Evolutionary conservation across 345 rosid genomes (phyloP).

Genomic region (Crucihimalaya himalaica): DNA sequence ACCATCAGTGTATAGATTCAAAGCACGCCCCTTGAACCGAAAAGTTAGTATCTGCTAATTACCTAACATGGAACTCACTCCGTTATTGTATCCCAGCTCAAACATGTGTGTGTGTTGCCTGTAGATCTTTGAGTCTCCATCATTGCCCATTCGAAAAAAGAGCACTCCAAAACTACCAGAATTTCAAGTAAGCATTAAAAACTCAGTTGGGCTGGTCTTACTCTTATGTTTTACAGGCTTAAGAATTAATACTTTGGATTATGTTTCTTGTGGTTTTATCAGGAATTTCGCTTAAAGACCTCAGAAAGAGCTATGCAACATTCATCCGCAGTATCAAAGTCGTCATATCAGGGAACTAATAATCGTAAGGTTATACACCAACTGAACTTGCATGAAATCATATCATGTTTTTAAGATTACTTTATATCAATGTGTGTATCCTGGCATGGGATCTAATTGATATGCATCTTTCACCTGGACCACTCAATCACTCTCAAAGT

Average conservation of each 20-base stretch:
- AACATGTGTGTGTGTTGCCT: slow-evolving; percentile 34
- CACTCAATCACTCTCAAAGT: neutral
- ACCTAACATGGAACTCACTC: slow-evolving; percentile 9
- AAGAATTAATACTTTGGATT: slow-evolving; percentile 18
- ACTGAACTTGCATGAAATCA: slow-evolving; percentile 1
- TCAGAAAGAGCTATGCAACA: slow-evolving; percentile 87
- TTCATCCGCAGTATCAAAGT: slow-evolving; percentile 49
- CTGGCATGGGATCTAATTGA: neutral
- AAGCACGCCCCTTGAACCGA: slow-evolving; percentile 93
- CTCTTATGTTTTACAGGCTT: neutral
- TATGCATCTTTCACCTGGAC: slow-evolving; percentile 2
- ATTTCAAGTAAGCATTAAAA: slow-evolving; percentile 65
- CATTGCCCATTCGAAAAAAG: slow-evolving; percentile 72
- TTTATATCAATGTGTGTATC: slow-evolving; percentile 3
- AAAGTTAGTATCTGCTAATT: slow-evolving; percentile 57
- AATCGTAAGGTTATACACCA: slow-evolving; percentile 57
- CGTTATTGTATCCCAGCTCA: slow-evolving; percentile 9
- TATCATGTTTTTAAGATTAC: neutral
- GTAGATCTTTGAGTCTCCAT: slow-evolving; percentile 89
- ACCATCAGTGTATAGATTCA: slow-evolving; percentile 57
- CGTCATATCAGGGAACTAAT: slow-evolving; percentile 42
- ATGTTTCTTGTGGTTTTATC: slow-evolving; percentile 33
- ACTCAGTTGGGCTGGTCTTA: slow-evolving; percentile 4
- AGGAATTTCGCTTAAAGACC: slow-evolving; percentile 92
- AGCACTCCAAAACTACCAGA: slow-evolving; percentile 82